A percentile compares a stretch with the other conserved stretches of the same genome.
These are phyloP conservation scores for Spathaspora sp. DNA, from an alignment of 805 yeast genomes.

Conservation along the genomic window DNA sequence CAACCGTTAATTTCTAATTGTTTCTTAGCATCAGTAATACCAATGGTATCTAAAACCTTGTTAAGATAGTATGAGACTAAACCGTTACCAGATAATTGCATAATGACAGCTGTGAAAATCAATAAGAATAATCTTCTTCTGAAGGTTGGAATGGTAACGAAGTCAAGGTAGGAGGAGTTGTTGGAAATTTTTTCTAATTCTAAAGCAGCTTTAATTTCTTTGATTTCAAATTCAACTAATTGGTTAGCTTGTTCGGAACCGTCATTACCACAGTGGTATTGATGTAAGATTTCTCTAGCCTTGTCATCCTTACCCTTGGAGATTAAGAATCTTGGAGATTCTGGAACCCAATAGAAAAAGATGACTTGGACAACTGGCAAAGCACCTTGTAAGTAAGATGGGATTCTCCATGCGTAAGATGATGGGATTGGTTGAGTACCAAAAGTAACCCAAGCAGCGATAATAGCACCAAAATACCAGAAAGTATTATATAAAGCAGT, in stretches of 20 bases:
- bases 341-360: conserved; percentile 41
- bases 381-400: conserved; percentile 48
- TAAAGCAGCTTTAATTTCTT: conserved; percentile 36
- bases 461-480: conserved; percentile 51
- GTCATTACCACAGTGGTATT: conserved; percentile 36
- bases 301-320: conserved; percentile 38
- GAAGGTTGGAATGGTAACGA: conserved; percentile 34
- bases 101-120: conserved; percentile 27
- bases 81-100: conserved; percentile 53
- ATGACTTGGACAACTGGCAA: conserved; percentile 41
- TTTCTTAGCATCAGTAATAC: conserved; percentile 42
- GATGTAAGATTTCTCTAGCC: conserved; percentile 39
- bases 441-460: conserved; percentile 50
- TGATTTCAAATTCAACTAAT: conserved; percentile 34
- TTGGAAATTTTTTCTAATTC: conserved; percentile 36
- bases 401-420: conserved; percentile 52
- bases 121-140: conserved; percentile 39
- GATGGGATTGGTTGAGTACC: conserved; percentile 34
- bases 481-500: conserved; percentile 47
- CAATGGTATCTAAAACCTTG: conserved; percentile 49
- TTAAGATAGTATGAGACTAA: conserved; percentile 49
- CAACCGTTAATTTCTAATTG: conserved; percentile 51
- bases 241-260: conserved; percentile 19
- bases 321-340: conserved; percentile 46
- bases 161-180: conserved; percentile 32